Conservation (phyloP, 1,284 basidiomycete genomes). For the Ganoderma sinense region DNA sequence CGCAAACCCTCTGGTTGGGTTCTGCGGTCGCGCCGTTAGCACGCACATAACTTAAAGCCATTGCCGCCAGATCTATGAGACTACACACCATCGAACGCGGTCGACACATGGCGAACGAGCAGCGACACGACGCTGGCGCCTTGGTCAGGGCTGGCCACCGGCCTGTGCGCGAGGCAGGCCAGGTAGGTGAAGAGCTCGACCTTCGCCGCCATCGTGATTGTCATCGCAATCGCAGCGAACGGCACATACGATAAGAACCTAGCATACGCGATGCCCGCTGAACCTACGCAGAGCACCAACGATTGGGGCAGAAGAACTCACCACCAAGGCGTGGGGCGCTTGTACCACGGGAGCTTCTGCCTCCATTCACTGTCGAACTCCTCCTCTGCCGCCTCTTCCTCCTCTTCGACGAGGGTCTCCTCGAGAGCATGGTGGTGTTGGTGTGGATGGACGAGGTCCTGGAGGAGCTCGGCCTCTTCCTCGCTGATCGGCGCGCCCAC, state of each 20-base stretch:
- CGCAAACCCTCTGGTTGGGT: slow-evolving; percentile 53
- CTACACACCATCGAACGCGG: slow-evolving; percentile 5
- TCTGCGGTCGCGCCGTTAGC: slow-evolving; percentile 9
- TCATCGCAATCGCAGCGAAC: slow-evolving; percentile 58
- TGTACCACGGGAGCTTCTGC: slow-evolving; percentile 68
- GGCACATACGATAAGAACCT: slow-evolving; percentile 69
- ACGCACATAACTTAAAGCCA: background rate
- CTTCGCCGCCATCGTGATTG: slow-evolving; percentile 67
- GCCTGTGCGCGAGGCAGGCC: slow-evolving; percentile 37
- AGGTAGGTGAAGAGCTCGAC: slow-evolving; percentile 55
- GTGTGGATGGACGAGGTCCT: slow-evolving; percentile 54
- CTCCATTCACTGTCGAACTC: slow-evolving; percentile 37
- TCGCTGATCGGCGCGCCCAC: slow-evolving; percentile 53
- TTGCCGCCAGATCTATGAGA: background rate
- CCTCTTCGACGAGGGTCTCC: slow-evolving; percentile 44
- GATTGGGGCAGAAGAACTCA: slow-evolving; percentile 41
- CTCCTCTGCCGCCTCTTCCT: slow-evolving; percentile 34
- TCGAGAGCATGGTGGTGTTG: slow-evolving; percentile 45
- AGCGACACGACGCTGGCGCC: slow-evolving; percentile 11
- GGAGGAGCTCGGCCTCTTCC: slow-evolving; percentile 53
- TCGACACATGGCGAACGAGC: background rate
- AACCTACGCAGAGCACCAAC: background rate
- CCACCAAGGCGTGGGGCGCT: slow-evolving; percentile 73
- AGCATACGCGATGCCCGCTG: background rate
- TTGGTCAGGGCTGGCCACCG: slow-evolving; percentile 32